Percentiles rank a stretch among this genome's conserved stretches.
Conservation (phyloP, 106 monocot genomes). For the Allium fistulosum region DNA sequence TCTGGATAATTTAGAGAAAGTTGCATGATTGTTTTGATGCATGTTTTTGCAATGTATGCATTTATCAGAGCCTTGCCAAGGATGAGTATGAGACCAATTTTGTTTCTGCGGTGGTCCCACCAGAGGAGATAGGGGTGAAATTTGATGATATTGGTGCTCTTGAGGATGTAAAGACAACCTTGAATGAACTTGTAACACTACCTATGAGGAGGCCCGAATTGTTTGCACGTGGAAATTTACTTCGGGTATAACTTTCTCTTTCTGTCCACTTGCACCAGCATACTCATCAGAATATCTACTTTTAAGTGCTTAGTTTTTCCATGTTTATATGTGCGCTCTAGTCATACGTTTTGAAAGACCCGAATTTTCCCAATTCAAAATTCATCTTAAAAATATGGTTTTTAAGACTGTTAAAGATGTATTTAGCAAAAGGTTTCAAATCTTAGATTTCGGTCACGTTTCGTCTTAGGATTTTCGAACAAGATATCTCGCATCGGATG, state of each 20-base stretch:
- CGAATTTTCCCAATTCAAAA: too few relatives aligned
- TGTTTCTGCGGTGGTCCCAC: conserved; percentile 80
- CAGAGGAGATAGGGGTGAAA: conserved; percentile 87
- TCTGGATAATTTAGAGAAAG: background rate
- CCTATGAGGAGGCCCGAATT: conserved; percentile 98
- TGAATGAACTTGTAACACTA: conserved; percentile 89
- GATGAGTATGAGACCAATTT: conserved; percentile 97
- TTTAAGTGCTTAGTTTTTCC: background rate
- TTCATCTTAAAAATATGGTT: background rate
- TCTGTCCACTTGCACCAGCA: background rate
- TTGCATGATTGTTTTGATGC: background rate
- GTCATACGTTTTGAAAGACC: background rate
- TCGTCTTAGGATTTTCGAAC: too few relatives aligned
- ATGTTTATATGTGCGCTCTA: background rate
- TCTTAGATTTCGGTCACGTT: too few relatives aligned
- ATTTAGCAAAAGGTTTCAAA: background rate
- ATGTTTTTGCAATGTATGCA: conserved; percentile 1
- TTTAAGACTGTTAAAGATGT: background rate
- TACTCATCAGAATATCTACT: background rate
- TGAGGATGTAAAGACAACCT: conserved; percentile 83
- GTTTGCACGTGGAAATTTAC: conserved; percentile 89
- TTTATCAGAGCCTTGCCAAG: conserved; percentile 75
- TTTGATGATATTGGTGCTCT: conserved; percentile 98
- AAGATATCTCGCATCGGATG: too few relatives aligned
- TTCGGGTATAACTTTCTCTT: conserved; percentile 41